These are phyloP conservation scores for Vaccinium myrtillus DNA, from an alignment of 148 eudicot species.

Conservation along the genomic window DNA sequence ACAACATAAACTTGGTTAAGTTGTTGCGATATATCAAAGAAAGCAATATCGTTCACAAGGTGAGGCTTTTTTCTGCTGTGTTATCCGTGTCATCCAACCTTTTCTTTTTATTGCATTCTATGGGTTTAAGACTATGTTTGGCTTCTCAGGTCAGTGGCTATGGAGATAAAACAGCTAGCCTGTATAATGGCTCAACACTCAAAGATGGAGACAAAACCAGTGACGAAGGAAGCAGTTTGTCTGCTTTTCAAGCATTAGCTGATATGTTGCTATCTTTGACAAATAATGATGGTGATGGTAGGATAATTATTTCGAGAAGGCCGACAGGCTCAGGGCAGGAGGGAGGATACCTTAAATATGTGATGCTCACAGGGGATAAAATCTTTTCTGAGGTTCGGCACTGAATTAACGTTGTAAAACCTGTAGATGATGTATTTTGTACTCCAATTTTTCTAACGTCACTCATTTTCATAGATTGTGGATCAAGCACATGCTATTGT, in stretches of 20 bases:
- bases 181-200: constrained; percentile 28
- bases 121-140: neutral
- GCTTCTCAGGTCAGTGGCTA: constrained; percentile 82
- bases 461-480: constrained; percentile 45
- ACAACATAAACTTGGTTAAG: constrained; percentile 88
- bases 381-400: constrained; percentile 79
- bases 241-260: constrained; percentile 70
- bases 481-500: constrained; percentile 84
- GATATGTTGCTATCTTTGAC: constrained; percentile 63
- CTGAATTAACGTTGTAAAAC: neutral
- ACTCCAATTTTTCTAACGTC: neutral
- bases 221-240: constrained; percentile 64
- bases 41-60: constrained; percentile 94
- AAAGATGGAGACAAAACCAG: constrained; percentile 25
- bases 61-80: constrained; percentile 14
- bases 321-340: constrained; percentile 38
- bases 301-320: constrained; percentile 63
- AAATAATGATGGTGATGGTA: constrained; percentile 81
- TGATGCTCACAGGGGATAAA: constrained; percentile 94
- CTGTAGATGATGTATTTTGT: neutral
- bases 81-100: constrained; percentile 1
- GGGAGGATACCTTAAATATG: constrained; percentile 79
- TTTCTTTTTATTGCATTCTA: neutral
- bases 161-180: constrained; percentile 58
- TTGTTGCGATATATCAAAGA: constrained; percentile 74